Base-by-base conservation (phyloP, 768 basidiomycete species). In the Hericium coralloides region DNA sequence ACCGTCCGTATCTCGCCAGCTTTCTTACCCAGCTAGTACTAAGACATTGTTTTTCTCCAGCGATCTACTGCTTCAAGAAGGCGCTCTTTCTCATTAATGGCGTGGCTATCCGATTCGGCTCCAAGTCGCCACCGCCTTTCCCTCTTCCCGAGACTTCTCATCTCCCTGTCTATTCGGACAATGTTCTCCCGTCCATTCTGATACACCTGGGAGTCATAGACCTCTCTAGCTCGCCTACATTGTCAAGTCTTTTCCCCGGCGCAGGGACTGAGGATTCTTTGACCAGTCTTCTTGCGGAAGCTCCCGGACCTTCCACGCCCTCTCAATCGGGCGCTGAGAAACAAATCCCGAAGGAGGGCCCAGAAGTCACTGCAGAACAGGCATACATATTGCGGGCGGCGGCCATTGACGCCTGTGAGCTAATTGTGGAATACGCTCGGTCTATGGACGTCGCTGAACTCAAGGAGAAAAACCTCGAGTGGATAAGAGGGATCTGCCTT, bases 31-130 rank as follows among this genome's bases (percentile, higher is more conserved):
- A 55, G 47, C 54, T 31, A 8, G 31, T 31, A 31, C 31, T 31
- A 31, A 31, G 10, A 31, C 31, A 31, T 31, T 31, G 31, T 52
- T 49, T 52, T 53, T 56, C 23, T 50, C 58, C 50, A 92, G 89
- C 81, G n/a, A 76, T 92, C 22, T 94, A 91, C 70, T 82, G 89
- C 66, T 91, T 92, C 78, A 93, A 92, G 70, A 95, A 94, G 66
- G 91, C 88, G 2, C 73, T 95, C 36, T 91, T 92, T 69, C 78
- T 94, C 53, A 74, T 92, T 53, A 82, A 89, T 60, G 84, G 82
- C 23, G 70, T 94, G 52, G 71, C 69, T 23, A 68, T 85, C 47
- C 83, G 89, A 48, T 93, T 93, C 72, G 79, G 80, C 51, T 70
- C 79, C 7, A 66, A 73, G 47, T 70, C 77, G 12, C 73, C 79